Percentiles rank a stretch among this genome's conserved stretches.
Evolutionary conservation across 1,284 basidiomycete genomes (phyloP).

Genomic region (Apiotrichum gracile): DNA sequence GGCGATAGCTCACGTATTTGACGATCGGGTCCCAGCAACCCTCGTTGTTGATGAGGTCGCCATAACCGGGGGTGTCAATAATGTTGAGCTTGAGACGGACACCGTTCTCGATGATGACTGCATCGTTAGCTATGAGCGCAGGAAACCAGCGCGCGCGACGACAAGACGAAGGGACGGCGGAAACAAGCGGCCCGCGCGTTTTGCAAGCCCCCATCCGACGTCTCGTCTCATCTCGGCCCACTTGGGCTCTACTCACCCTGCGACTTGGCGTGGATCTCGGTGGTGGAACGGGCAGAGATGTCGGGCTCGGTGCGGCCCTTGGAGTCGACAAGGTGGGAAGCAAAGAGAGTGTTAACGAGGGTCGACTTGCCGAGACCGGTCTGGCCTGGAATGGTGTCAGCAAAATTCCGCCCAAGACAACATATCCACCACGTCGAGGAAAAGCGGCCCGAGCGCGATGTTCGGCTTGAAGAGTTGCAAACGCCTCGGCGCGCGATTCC

Average conservation of each 20-base stretch:
- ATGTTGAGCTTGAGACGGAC: conserved; percentile 94
- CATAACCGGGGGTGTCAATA: conserved; percentile 97
- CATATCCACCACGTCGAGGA: too few relatives aligned
- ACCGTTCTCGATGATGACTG: conserved; percentile 94
- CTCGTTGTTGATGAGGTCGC: conserved; percentile 98
- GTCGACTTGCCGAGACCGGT: conserved; percentile 98
- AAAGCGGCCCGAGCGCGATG: background rate
- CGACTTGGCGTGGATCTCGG: conserved; percentile 92
- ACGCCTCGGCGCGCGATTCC: too few relatives aligned
- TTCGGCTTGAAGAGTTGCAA: background rate
- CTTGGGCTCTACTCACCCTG: conserved; percentile 62
- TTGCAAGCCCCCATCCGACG: background rate
- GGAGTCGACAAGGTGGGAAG: conserved; percentile 93
- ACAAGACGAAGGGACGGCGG: background rate
- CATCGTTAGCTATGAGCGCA: background rate
- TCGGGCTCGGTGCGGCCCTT: conserved; percentile 87
- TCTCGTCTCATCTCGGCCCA: background rate
- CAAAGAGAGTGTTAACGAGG: conserved; percentile 97
- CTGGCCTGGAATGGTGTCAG: conserved; percentile 59
- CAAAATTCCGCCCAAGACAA: too few relatives aligned
- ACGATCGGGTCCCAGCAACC: conserved; percentile 99
- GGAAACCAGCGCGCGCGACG: background rate
- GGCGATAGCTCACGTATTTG: conserved; percentile 73
- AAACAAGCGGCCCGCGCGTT: background rate
- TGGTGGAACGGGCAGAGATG: conserved; percentile 84